Conservation (phyloP, 441 rosid species). For the Melastoma candidum region DNA sequence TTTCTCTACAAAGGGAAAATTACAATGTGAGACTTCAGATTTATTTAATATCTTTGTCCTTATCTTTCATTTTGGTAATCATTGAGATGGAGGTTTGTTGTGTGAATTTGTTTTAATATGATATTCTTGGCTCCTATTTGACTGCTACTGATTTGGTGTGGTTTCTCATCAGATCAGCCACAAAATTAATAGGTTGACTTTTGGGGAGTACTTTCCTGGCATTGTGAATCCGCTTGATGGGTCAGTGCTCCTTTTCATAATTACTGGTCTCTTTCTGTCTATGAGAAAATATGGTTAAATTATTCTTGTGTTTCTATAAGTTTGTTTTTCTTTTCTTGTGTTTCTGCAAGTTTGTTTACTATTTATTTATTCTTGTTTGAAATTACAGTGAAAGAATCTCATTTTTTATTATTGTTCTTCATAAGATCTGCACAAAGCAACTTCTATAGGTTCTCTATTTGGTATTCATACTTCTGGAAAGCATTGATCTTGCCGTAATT, state of each 20-base stretch:
- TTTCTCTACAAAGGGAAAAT: slow-evolving; percentile 3
- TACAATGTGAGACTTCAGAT: background rate
- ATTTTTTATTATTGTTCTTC: background rate
- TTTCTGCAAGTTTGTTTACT: no score
- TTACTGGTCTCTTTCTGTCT: background rate
- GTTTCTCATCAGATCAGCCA: slow-evolving; percentile 8
- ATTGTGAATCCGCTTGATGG: slow-evolving; percentile 5
- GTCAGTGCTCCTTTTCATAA: slow-evolving; percentile 5
- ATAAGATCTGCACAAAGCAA: background rate
- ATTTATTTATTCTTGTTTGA: background rate
- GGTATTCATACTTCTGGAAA: background rate
- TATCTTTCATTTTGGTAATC: no score
- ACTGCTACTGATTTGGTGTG: slow-evolving; percentile 2
- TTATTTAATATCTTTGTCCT: background rate
- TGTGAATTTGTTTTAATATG: background rate
- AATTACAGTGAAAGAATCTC: background rate
- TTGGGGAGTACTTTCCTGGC: slow-evolving; percentile 6
- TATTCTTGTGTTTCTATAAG: no score
- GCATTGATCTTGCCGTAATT: background rate
- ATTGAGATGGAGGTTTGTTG: no score
- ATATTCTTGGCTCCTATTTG: background rate
- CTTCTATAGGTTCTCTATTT: background rate
- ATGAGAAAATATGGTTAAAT: background rate
- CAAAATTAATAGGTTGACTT: slow-evolving; percentile 5
- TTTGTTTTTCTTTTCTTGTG: background rate